Evolutionary conservation across 345 rosid genomes (phyloP), one percentile per base, ranked within the genome.

Genomic region (Syzygium grande): DNA sequence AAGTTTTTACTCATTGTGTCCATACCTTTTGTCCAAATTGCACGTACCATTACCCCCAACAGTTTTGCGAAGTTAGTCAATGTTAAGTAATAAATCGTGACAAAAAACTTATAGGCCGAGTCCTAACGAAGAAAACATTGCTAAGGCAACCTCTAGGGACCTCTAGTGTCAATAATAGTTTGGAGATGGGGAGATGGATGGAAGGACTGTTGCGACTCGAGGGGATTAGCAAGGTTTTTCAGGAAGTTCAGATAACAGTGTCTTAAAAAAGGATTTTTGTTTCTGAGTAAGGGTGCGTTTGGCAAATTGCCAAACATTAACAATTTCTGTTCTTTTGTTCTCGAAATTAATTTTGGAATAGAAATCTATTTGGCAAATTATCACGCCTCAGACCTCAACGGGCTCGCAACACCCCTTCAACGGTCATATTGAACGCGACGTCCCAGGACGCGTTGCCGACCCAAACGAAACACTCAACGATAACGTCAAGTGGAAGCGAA

Each of bases 251-350:
- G 17, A 27, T 59, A 15, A 59, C 27, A 27, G 34, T 59, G n/a
- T 59, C 68, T 59, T 59, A 16, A 27, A 27, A 59, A 27, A 27
- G n/a, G 30, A 14, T 27, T 59, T 59, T 10, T 27, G 68, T 27
- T 27, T 7, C 2, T 27, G 1, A 3, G 8, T 0, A 59, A 0
- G 7, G 46, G 7, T 1, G 46, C 1, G 7, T 43, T 43, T 43
- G 46, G 7, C 46, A 6, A 43, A 7, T 43, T 43, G 46, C 46
- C 7, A 43, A 43, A 43, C 1, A 43, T 4, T 43, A 43, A 43
- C 7, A 43, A 43, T 43, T 43, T 43, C 7, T 43, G 46, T 43
- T 43, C 7, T 43, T 43, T 43, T 43, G 4, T 59, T 27, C 3
- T 23, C 5, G 4, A 4, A 23, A 58, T 1, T 3, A 23, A 0